Conservation (phyloP, 441 rosid species). For the Populus hybrid region DNA sequence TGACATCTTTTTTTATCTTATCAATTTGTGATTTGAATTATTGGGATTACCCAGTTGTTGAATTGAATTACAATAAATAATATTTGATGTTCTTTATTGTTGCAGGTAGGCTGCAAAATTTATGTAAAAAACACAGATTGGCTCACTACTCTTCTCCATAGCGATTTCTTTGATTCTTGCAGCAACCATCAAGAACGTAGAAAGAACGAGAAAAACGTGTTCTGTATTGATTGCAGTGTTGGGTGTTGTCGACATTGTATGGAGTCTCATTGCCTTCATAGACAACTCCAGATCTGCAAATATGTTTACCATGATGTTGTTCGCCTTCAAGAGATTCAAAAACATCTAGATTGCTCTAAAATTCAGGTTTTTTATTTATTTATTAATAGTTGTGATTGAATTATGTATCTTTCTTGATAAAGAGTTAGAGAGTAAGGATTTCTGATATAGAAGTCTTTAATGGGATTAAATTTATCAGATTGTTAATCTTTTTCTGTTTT, state of each 20-base stretch:
- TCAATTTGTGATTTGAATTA: neutral
- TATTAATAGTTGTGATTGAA: neutral
- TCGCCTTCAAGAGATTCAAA: slow-evolving; percentile 71
- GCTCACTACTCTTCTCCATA: slow-evolving; percentile 45
- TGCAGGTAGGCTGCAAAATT: slow-evolving; percentile 48
- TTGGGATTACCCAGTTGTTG: neutral
- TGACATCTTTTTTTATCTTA: too few relatives aligned
- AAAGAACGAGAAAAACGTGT: slow-evolving; percentile 72
- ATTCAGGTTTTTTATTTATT: slow-evolving; percentile 61
- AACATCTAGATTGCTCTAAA: slow-evolving; percentile 71
- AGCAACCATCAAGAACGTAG: slow-evolving; percentile 49
- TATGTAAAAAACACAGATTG: slow-evolving; percentile 44
- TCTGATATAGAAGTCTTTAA: neutral
- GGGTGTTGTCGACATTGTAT: slow-evolving; percentile 69
- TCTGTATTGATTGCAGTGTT: slow-evolving; percentile 71
- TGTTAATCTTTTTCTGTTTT: neutral
- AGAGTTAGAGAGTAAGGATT: neutral
- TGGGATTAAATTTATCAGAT: neutral
- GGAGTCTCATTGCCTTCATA: slow-evolving; percentile 47
- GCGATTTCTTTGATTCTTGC: slow-evolving; percentile 65
- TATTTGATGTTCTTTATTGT: neutral
- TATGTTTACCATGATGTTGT: slow-evolving; percentile 88
- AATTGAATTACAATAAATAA: neutral
- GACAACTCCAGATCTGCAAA: slow-evolving; percentile 85
- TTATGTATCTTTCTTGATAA: neutral